Percentiles rank a stretch among this genome's conserved stretches.
These are phyloP conservation scores for Haplographium delicatum DNA, from an alignment of 495 filamentous ascomycete species.

Conservation along the genomic window DNA sequence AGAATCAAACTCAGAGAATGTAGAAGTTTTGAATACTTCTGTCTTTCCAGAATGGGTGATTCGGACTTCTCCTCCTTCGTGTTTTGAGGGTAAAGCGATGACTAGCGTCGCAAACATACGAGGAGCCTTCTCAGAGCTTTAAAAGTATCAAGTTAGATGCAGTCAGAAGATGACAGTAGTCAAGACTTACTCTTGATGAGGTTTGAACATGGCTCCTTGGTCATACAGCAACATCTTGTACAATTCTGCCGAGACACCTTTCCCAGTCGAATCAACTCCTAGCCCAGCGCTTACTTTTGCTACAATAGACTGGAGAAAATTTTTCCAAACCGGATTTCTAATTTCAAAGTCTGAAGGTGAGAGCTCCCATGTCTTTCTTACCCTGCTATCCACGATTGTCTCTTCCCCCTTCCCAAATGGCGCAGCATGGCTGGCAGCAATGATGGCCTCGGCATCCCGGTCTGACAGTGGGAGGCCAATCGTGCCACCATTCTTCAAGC, in stretches of 20 bases:
- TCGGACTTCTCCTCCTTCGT: constrained; percentile 46
- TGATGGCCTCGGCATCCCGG: constrained; percentile 35
- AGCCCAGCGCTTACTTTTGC: constrained; percentile 26
- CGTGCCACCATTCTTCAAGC: constrained; percentile 31
- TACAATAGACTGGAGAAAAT: constrained; percentile 22
- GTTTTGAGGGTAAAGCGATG: constrained; percentile 46
- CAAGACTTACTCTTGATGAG: constrained; percentile 39
- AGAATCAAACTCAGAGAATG: constrained; percentile 25
- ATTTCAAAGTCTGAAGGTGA: constrained; percentile 39
- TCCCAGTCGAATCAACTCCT: constrained; percentile 25
- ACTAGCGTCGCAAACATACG: constrained; percentile 55
- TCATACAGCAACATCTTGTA: constrained; percentile 56
- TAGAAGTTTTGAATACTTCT: constrained; percentile 34
- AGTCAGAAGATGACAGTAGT: neutral
- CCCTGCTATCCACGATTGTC: constrained; percentile 41
- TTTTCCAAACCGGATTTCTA: constrained; percentile 32
- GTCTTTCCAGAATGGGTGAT: constrained; percentile 35
- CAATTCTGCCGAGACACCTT: constrained; percentile 35
- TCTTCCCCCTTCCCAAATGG: constrained; percentile 41
- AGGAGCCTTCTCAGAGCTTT: constrained; percentile 43
- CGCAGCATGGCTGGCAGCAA: constrained; percentile 34
- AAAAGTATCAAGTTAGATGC: constrained; percentile 5
- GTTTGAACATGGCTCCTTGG: constrained; percentile 47
- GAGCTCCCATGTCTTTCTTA: constrained; percentile 49
- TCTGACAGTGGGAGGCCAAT: constrained; percentile 39